A percentile compares a stretch with the other conserved stretches of the same genome.
These are phyloP conservation scores for Croton setiger DNA, from an alignment of 441 rosid genomes.

Conservation along the genomic window DNA sequence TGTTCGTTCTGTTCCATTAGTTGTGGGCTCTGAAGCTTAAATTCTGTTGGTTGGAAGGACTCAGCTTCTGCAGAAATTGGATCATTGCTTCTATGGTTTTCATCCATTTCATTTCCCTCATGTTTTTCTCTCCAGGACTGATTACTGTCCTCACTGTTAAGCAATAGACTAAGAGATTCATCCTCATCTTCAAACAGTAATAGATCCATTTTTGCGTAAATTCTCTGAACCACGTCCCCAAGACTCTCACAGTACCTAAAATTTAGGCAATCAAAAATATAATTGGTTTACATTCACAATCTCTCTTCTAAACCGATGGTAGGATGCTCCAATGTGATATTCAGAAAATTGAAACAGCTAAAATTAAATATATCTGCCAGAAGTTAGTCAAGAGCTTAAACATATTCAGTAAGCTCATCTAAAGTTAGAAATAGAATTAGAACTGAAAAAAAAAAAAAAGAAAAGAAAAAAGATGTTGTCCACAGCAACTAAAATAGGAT, in stretches of 20 bases:
- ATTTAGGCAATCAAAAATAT: slow-evolving; percentile 14
- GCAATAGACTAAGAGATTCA: slow-evolving; percentile 44
- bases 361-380: not conserved
- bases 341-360: not conserved
- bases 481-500: no score
- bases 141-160: slow-evolving; percentile 71
- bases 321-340: not conserved
- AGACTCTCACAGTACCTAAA: slow-evolving; percentile 64
- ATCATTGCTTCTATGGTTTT: slow-evolving; percentile 16
- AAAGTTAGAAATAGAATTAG: not conserved
- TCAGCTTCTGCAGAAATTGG: slow-evolving; percentile 32
- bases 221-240: slow-evolving; percentile 58
- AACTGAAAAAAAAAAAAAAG: not conserved
- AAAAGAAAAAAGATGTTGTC: not conserved
- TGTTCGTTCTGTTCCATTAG: slow-evolving; percentile 29
- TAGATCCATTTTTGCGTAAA: slow-evolving; percentile 74
- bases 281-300: not conserved
- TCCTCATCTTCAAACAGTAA: slow-evolving; percentile 60
- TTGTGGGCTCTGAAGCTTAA: slow-evolving; percentile 25
- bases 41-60: slow-evolving; percentile 26
- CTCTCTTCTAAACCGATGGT: not conserved
- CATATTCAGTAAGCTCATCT: not conserved
- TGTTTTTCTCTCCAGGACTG: slow-evolving; percentile 46
- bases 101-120: slow-evolving; percentile 30
- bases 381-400: not conserved